Conservation (phyloP, 1,284 basidiomycete species). For the Ceratobasidium sp. region DNA sequence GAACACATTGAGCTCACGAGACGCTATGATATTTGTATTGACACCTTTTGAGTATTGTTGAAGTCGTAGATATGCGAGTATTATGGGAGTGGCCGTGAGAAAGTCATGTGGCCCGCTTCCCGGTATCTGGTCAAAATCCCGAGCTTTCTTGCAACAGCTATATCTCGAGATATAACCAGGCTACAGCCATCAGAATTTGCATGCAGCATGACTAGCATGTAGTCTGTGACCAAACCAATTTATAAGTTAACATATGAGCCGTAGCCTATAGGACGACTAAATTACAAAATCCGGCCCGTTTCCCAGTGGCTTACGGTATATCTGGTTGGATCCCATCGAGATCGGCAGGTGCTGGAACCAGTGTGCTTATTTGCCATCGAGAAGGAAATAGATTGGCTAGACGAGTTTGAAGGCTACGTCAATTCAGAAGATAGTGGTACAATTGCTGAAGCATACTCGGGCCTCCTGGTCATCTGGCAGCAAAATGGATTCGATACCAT, state of each 20-base stretch:
- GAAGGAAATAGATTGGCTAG: not conserved
- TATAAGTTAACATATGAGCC: too few relatives aligned
- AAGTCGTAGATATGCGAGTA: too few relatives aligned
- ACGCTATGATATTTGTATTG: not conserved
- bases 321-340: not conserved
- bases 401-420: not conserved
- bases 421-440: not conserved
- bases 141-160: not conserved
- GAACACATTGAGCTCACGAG: not conserved
- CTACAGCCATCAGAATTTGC: too few relatives aligned
- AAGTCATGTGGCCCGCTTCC: conserved; percentile 15
- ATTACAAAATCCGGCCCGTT: too few relatives aligned
- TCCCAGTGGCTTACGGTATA: not conserved
- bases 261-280: too few relatives aligned
- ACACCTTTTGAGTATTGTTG: not conserved
- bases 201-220: too few relatives aligned
- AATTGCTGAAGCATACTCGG: not conserved
- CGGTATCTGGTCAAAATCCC: not conserved
- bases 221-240: too few relatives aligned
- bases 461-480: not conserved
- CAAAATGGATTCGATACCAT: not conserved
- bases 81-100: not conserved
- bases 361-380: not conserved
- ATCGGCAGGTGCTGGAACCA: not conserved
- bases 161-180: too few relatives aligned